Evolutionary conservation across 108 stramenopile species (phyloP).

Genomic region (Cyclotella baltica): DNA sequence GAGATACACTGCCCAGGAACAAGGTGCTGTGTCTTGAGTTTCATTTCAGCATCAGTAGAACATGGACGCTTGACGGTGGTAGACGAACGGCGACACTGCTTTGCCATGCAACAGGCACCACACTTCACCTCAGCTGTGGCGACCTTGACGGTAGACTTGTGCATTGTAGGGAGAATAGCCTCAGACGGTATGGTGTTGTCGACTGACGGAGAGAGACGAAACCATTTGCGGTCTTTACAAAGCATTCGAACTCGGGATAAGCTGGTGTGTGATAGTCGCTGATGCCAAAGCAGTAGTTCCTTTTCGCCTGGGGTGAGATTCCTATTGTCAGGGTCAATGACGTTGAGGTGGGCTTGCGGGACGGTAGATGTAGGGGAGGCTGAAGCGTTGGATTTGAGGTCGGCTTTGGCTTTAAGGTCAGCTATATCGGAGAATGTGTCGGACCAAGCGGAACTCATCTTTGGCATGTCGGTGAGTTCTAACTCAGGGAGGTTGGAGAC

Average conservation of each 20-base stretch:
- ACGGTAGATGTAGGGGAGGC: background rate
- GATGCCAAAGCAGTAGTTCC: no score
- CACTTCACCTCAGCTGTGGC: background rate
- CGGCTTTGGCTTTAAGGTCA: background rate
- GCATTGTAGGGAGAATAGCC: background rate
- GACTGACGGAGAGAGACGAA: background rate
- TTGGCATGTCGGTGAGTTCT: background rate
- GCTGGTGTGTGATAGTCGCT: conserved; percentile 24
- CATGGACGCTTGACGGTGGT: no score
- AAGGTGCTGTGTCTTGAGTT: background rate
- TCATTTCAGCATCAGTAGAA: no score
- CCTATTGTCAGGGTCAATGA: background rate
- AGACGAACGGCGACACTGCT: background rate
- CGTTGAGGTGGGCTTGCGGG: conserved; percentile 2
- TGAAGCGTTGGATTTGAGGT: no score
- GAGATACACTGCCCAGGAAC: background rate
- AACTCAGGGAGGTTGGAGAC: background rate
- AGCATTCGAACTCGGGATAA: background rate
- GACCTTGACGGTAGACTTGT: background rate
- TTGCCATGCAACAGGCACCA: conserved; percentile 1
- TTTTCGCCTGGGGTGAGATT: no score
- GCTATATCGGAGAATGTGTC: background rate
- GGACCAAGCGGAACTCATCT: background rate
- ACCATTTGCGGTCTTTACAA: background rate
- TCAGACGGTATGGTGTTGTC: background rate